Evolutionary conservation across 1,284 basidiomycete genomes (phyloP).

Genomic region (Irpex sp.): DNA sequence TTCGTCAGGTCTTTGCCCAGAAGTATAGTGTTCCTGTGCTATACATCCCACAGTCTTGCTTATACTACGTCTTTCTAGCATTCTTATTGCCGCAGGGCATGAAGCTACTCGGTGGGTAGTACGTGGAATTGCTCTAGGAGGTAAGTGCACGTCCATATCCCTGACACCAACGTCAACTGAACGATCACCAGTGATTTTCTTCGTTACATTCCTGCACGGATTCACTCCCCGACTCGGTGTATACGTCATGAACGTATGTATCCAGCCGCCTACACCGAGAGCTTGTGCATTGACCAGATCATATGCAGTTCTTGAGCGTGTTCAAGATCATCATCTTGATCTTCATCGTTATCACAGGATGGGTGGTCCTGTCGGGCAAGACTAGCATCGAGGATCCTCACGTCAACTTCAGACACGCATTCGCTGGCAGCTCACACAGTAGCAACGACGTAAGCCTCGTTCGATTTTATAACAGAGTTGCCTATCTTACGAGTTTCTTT

Average conservation of each 20-base stretch:
- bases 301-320: slow-evolving; percentile 37
- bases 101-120: slow-evolving; percentile 39
- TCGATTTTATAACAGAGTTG: background rate
- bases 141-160: slow-evolving; percentile 22
- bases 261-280: background rate
- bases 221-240: slow-evolving; percentile 15
- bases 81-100: slow-evolving; percentile 39
- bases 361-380: slow-evolving; percentile 41
- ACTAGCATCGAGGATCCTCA: slow-evolving; percentile 39
- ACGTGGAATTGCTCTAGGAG: slow-evolving; percentile 50
- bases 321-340: slow-evolving; percentile 59
- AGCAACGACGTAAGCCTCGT: slow-evolving; percentile 49
- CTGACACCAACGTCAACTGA: background rate
- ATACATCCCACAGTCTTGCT: no score
- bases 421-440: slow-evolving; percentile 53
- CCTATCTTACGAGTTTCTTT: background rate
- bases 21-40: slow-evolving; percentile 5
- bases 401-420: slow-evolving; percentile 34
- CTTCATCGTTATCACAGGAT: slow-evolving; percentile 45
- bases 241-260: slow-evolving; percentile 16
- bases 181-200: slow-evolving; percentile 11
- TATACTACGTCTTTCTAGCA: slow-evolving; percentile 27
- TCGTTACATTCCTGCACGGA: slow-evolving; percentile 12
- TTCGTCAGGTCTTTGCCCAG: slow-evolving; percentile 19
- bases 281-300: background rate